A percentile compares a stretch with the other conserved stretches of the same genome.
Conservation (phyloP, 2,329 filamentous ascomycete genomes). For the Emergomyces pasteurianus region DNA sequence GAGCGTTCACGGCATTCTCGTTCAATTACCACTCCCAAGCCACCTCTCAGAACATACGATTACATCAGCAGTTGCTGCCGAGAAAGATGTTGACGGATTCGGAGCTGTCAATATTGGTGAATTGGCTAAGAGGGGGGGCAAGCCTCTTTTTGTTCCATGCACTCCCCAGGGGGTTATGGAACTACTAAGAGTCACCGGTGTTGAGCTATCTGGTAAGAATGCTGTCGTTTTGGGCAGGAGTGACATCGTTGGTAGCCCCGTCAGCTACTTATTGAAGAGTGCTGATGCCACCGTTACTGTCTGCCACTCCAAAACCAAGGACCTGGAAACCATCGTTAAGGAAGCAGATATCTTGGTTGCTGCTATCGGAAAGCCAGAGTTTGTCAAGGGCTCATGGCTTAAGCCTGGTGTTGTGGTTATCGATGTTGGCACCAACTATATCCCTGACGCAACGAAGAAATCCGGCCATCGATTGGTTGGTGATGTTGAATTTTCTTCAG, state of each 20-base stretch:
- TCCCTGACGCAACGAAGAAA: constrained; percentile 79
- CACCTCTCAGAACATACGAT: constrained; percentile 83
- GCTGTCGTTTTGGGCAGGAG: constrained; percentile 90
- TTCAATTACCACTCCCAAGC: constrained; percentile 81
- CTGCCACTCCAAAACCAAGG: constrained; percentile 79
- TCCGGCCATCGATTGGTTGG: constrained; percentile 85
- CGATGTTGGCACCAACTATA: constrained; percentile 94
- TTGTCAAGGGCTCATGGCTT: constrained; percentile 90
- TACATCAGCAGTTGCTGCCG: constrained; percentile 79
- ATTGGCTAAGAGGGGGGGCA: constrained; percentile 86
- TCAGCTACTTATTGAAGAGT: constrained; percentile 90
- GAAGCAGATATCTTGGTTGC: constrained; percentile 81
- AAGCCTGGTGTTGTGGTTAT: constrained; percentile 94
- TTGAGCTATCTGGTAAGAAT: constrained; percentile 78
- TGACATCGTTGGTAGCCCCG: constrained; percentile 93
- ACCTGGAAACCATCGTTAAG: constrained; percentile 63
- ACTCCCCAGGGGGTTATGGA: constrained; percentile 97
- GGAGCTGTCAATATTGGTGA: constrained; percentile 91
- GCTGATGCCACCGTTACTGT: constrained; percentile 94
- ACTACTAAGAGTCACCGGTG: constrained; percentile 68
- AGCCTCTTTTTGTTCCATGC: constrained; percentile 82
- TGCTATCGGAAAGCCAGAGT: constrained; percentile 75
- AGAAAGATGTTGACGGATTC: constrained; percentile 98
- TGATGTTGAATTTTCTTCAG: constrained; percentile 85
- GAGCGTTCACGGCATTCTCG: constrained; percentile 77